phyloP scores from a whole-genome alignment of 2,329 filamentous ascomycete species.

The Xylaria multiplex region DNA sequence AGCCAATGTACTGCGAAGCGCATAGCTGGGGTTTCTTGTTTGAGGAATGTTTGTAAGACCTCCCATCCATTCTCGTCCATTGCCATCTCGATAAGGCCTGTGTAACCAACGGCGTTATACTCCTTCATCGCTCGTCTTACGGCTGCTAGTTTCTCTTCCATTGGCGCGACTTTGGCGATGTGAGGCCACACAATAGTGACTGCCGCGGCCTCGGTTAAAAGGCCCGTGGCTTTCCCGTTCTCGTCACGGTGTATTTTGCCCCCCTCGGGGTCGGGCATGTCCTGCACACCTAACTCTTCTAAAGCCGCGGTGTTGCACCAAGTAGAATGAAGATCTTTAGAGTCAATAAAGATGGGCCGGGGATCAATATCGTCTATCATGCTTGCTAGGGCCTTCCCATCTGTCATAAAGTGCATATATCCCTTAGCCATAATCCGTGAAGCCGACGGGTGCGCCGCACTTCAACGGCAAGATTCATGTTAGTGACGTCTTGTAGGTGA shows the following conservation, averaged over 20 bases:
- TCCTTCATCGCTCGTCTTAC: constrained; percentile 58
- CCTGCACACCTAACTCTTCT: constrained; percentile 59
- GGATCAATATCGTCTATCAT: constrained; percentile 63
- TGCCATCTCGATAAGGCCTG: constrained; percentile 67
- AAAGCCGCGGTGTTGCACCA: constrained; percentile 66
- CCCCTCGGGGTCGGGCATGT: constrained; percentile 60
- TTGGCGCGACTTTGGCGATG: constrained; percentile 58
- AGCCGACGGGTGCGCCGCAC: constrained; percentile 54
- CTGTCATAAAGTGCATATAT: constrained; percentile 68
- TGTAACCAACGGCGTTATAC: constrained; percentile 63
- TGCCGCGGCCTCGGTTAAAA: constrained; percentile 65
- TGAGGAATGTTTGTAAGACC: constrained; percentile 56
- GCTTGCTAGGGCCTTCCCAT: constrained; percentile 58
- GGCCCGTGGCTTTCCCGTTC: constrained; percentile 58
- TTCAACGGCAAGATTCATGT: constrained; percentile 17
- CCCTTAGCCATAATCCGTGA: constrained; percentile 62
- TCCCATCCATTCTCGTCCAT: constrained; percentile 67
- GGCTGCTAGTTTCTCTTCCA: constrained; percentile 59
- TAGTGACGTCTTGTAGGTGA: constrained; percentile 16
- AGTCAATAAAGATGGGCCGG: constrained; percentile 65
- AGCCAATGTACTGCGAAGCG: constrained; percentile 67
- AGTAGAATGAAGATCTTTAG: constrained; percentile 65
- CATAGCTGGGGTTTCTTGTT: constrained; percentile 53
- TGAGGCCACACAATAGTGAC: constrained; percentile 65
- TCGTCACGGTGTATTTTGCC: constrained; percentile 62